Conservation (phyloP, 23 red algal genomes). For the Cyanidioschyzon merolae region DNA sequence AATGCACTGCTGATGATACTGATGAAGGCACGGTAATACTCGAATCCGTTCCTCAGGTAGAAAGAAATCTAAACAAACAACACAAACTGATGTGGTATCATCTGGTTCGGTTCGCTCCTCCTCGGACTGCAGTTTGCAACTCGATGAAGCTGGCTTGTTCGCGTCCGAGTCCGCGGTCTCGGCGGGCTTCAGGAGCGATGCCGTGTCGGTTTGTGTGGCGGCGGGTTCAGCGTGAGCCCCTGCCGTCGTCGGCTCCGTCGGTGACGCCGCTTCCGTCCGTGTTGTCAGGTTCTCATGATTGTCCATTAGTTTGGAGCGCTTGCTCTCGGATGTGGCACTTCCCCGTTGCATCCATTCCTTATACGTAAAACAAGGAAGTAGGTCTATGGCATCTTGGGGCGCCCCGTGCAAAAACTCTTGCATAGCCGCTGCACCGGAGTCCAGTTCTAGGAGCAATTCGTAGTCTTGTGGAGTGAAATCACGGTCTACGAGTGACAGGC, state of each 20-base stretch:
- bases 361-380: background rate
- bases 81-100: conserved; percentile 32
- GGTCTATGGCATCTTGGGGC: conserved; percentile 9
- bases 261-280: background rate
- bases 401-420: conserved; percentile 73
- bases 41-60: conserved; percentile 62
- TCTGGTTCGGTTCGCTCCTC: background rate
- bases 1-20: conserved; percentile 77
- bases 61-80: conserved; percentile 75
- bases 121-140: background rate
- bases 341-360: background rate
- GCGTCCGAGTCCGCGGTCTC: background rate
- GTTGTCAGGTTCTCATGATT: background rate
- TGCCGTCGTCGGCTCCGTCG: conserved; percentile 12
- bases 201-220: background rate
- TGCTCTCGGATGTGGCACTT: background rate
- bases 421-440: conserved; percentile 57
- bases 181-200: background rate
- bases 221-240: background rate
- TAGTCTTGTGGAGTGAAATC: conserved; percentile 94
- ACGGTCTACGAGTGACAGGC: conserved; percentile 73
- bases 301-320: too few relatives aligned
- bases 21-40: conserved; percentile 84
- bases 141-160: background rate
- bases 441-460: conserved; percentile 82